Percentiles rank a stretch among this genome's conserved stretches.
Evolutionary conservation across 2,329 filamentous ascomycete species (phyloP).

Genomic region (Phoma sp.): DNA sequence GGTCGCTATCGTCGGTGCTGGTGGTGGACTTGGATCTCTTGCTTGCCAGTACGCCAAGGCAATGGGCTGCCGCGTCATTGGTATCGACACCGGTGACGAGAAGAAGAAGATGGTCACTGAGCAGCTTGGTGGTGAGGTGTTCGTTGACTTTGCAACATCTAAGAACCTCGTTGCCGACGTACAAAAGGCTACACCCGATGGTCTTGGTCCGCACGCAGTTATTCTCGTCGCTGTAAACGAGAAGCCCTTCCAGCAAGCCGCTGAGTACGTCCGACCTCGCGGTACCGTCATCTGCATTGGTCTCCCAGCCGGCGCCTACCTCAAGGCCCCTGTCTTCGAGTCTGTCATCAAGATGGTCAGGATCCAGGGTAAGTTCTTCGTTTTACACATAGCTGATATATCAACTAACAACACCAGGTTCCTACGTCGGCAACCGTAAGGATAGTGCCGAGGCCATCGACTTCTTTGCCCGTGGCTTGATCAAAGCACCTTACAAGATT

Average conservation of each 20-base stretch:
- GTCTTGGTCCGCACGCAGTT: conserved; percentile 85
- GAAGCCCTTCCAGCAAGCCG: conserved; percentile 94
- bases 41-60: conserved; percentile 89
- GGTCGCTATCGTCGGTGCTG: conserved; percentile 85
- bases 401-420: conserved; percentile 5
- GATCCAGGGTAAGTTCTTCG: conserved; percentile 64
- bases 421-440: conserved; percentile 88
- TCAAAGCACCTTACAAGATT: conserved; percentile 86
- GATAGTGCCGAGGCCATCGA: conserved; percentile 90
- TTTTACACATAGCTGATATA: conserved; percentile 49
- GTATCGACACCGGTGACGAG: conserved; percentile 82
- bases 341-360: conserved; percentile 88
- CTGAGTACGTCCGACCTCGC: conserved; percentile 81
- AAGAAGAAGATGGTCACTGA: conserved; percentile 73
- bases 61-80: conserved; percentile 82
- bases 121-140: conserved; percentile 72
- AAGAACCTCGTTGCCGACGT: conserved; percentile 85
- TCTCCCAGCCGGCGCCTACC: conserved; percentile 75
- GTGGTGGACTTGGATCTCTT: conserved; percentile 79
- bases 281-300: conserved; percentile 90
- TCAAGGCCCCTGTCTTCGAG: conserved; percentile 86
- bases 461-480: conserved; percentile 82
- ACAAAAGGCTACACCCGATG: conserved; percentile 78
- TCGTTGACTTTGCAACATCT: conserved; percentile 79
- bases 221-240: conserved; percentile 85